Conservation (phyloP, 345 rosid species). For the Excoecaria agallocha region DNA sequence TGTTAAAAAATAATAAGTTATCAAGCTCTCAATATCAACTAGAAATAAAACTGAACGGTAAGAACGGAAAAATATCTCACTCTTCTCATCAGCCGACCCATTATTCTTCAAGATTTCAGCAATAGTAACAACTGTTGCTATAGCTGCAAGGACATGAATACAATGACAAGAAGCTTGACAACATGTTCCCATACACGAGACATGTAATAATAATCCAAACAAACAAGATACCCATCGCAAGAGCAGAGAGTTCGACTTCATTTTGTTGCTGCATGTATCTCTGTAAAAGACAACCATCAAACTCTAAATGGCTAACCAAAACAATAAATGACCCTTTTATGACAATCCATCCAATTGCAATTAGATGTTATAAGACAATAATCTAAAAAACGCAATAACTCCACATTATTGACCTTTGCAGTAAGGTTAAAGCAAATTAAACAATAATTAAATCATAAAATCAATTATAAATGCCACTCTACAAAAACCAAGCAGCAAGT, state of each 20-base stretch:
- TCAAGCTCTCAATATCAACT: background rate
- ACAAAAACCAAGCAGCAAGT: too few relatives aligned
- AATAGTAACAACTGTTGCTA: slow-evolving; percentile 71
- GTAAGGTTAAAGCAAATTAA: background rate
- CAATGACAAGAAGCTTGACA: background rate
- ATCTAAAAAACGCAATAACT: background rate
- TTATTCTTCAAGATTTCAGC: slow-evolving; percentile 78
- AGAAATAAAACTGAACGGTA: too few relatives aligned
- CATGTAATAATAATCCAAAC: background rate
- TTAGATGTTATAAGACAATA: too few relatives aligned
- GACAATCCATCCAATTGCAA: background rate
- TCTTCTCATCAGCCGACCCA: slow-evolving; percentile 69
- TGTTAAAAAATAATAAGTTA: background rate
- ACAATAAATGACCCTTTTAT: background rate
- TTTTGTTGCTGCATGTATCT: slow-evolving; percentile 49
- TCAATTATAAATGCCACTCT: too few relatives aligned
- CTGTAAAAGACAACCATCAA: slow-evolving; percentile 35
- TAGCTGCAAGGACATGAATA: slow-evolving; percentile 36
- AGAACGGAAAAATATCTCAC: slow-evolving; percentile 25
- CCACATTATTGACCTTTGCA: background rate
- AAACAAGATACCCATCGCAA: slow-evolving; percentile 37
- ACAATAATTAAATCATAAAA: too few relatives aligned
- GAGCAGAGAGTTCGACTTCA: slow-evolving; percentile 52
- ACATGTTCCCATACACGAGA: too few relatives aligned
- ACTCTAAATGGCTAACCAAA: background rate